Evolutionary conservation across 2,329 filamentous ascomycete genomes (phyloP).

Genomic region (Fusarium algeriense): DNA sequence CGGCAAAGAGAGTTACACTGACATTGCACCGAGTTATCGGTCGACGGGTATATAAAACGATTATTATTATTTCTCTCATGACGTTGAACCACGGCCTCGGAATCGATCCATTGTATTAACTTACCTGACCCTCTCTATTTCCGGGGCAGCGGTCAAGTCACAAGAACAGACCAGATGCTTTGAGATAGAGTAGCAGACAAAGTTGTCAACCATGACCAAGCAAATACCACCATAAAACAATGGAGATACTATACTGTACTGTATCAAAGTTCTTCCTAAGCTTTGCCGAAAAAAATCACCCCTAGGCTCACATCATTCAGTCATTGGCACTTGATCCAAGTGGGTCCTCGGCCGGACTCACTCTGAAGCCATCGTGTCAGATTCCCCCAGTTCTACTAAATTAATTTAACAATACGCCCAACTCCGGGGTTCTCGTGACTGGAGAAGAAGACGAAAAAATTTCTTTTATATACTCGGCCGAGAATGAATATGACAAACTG

Average conservation of each 20-base stretch:
- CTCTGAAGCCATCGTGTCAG: constrained; percentile 37
- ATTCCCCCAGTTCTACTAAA: constrained; percentile 20
- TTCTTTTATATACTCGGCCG: constrained; percentile 23
- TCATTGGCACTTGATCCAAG: constrained; percentile 19
- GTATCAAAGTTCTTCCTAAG: background rate
- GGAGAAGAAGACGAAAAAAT: background rate
- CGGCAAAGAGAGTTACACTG: background rate
- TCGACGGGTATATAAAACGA: background rate
- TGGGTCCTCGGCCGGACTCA: constrained; percentile 35
- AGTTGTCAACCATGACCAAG: constrained; percentile 27
- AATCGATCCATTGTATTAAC: constrained; percentile 25
- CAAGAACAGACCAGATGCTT: constrained; percentile 19
- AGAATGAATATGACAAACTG: constrained; percentile 15
- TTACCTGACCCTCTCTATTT: background rate
- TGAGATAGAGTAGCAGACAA: constrained; percentile 31
- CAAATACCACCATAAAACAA: background rate
- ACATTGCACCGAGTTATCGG: background rate
- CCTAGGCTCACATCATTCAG: constrained; percentile 13
- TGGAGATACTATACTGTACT: no score
- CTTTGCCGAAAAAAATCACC: constrained; percentile 15
- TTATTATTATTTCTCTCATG: background rate
- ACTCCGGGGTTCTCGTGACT: constrained; percentile 32
- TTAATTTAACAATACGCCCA: constrained; percentile 17
- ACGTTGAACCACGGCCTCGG: constrained; percentile 21
- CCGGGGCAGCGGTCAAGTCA: constrained; percentile 17